A percentile compares a stretch with the other conserved stretches of the same genome.
These are phyloP conservation scores for Phytophthora fragariae DNA, from an alignment of 352 stramenopile genomes.

Conservation along the genomic window DNA sequence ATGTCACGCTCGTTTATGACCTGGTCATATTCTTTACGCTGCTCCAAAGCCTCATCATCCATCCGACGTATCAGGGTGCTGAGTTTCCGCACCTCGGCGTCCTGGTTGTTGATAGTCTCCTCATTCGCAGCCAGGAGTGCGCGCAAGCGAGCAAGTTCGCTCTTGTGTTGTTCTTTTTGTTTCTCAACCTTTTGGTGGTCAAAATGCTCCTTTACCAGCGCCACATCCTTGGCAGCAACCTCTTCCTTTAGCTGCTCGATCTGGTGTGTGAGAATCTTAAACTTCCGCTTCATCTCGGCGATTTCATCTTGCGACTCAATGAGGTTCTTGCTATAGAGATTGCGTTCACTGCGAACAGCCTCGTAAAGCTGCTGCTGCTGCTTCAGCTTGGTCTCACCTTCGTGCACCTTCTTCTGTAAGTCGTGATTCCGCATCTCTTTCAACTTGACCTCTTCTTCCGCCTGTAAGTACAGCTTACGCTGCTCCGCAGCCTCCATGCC, in stretches of 20 bases:
- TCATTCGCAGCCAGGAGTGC: constrained; percentile 90
- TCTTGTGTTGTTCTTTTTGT: constrained; percentile 94
- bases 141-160: constrained; percentile 93
- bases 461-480: constrained; percentile 83
- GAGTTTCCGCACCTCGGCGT: constrained; percentile 94
- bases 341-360: constrained; percentile 93
- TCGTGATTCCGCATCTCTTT: constrained; percentile 87
- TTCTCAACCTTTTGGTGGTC: constrained; percentile 96
- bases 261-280: constrained; percentile 97
- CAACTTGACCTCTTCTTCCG: constrained; percentile 83
- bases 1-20: constrained; percentile 98
- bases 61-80: constrained; percentile 93
- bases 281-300: constrained; percentile 96
- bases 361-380: constrained; percentile 98
- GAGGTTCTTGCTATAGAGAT: constrained; percentile 96
- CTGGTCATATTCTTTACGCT: constrained; percentile 97
- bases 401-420: constrained; percentile 89
- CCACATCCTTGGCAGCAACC: constrained; percentile 94
- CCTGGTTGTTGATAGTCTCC: constrained; percentile 94
- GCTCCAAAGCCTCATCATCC: constrained; percentile 94
- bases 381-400: constrained; percentile 95
- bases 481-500: constrained; percentile 89
- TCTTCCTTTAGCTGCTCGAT: constrained; percentile 98
- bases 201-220: constrained; percentile 96
- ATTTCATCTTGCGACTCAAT: constrained; percentile 97